Conservation (phyloP, 2,329 filamentous ascomycete genomes). For the Cryphonectria parasitica region DNA sequence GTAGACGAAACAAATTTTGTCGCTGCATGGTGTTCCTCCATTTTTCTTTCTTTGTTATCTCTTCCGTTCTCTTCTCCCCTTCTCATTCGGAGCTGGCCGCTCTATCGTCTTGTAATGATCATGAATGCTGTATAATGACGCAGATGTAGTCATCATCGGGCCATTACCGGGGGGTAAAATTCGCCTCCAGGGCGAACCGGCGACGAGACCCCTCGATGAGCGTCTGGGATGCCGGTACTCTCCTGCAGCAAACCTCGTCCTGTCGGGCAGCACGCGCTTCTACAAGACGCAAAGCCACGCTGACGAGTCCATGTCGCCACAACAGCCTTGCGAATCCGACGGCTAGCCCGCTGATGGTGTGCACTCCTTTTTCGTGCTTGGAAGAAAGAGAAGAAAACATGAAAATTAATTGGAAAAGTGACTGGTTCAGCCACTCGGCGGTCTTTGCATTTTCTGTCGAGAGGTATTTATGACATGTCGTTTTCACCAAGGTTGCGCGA, state of each 20-base stretch:
- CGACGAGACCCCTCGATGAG: not conserved
- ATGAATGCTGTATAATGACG: slow-evolving; percentile 6
- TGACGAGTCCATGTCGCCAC: slow-evolving; percentile 2
- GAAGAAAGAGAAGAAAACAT: not conserved
- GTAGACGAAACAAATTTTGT: not conserved
- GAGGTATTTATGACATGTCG: slow-evolving; percentile 10
- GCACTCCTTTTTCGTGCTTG: not conserved
- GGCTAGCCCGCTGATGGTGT: not conserved
- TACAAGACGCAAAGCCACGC: slow-evolving; percentile 10
- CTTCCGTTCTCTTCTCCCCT: not conserved
- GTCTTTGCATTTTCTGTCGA: not conserved
- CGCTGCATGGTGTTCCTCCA: not conserved
- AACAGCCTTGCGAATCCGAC: slow-evolving; percentile 10
- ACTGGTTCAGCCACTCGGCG: slow-evolving; percentile 6
- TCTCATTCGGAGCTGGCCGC: slow-evolving; percentile 6
- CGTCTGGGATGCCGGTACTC: not conserved
- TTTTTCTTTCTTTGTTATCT: too few relatives aligned
- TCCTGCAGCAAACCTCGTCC: not conserved
- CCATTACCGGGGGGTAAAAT: not conserved
- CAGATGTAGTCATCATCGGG: not conserved
- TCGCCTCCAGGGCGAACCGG: slow-evolving; percentile 2
- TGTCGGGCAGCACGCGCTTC: slow-evolving; percentile 1
- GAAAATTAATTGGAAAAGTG: not conserved
- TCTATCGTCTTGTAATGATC: not conserved
- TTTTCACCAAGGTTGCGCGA: not conserved